Percentiles rank a stretch among this genome's conserved stretches.
These are phyloP conservation scores for Cerrena zonata DNA, from an alignment of 1,284 basidiomycete genomes.

Conservation along the genomic window DNA sequence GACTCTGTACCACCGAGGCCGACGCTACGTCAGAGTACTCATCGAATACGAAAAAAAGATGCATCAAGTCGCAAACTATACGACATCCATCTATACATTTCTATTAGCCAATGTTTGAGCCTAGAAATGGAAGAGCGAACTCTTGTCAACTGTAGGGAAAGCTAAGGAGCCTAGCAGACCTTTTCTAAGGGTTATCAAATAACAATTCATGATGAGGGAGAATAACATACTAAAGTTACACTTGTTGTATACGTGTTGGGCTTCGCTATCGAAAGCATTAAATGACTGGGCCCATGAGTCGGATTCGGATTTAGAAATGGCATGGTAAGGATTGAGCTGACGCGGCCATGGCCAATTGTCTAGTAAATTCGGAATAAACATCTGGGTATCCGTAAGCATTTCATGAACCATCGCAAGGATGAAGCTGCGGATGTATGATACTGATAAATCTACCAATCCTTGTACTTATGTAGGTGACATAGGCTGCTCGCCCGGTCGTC, in stretches of 20 bases:
- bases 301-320: slow-evolving; percentile 16
- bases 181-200: too few relatives aligned
- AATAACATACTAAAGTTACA: slow-evolving; percentile 24
- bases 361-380: slow-evolving; percentile 20
- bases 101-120: background rate
- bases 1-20: slow-evolving; percentile 5
- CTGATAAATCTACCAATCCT: too few relatives aligned
- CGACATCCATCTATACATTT: slow-evolving; percentile 8
- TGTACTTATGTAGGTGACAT: too few relatives aligned
- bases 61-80: slow-evolving; percentile 13
- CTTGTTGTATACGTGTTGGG: slow-evolving; percentile 18
- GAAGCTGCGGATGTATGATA: too few relatives aligned
- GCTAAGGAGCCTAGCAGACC: too few relatives aligned
- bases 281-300: slow-evolving; percentile 17
- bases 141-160: too few relatives aligned
- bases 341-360: slow-evolving; percentile 21
- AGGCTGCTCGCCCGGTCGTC: too few relatives aligned
- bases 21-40: slow-evolving; percentile 11
- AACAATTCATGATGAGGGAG: too few relatives aligned
- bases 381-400: too few relatives aligned
- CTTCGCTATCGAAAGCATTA: slow-evolving; percentile 12
- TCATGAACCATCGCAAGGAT: too few relatives aligned
- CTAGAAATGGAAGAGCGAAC: background rate
- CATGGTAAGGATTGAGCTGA: slow-evolving; percentile 17
- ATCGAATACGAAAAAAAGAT: slow-evolving; percentile 17